phyloP scores from a whole-genome alignment of 495 filamentous ascomycete genomes.

The Mytilinidion resinicola region DNA sequence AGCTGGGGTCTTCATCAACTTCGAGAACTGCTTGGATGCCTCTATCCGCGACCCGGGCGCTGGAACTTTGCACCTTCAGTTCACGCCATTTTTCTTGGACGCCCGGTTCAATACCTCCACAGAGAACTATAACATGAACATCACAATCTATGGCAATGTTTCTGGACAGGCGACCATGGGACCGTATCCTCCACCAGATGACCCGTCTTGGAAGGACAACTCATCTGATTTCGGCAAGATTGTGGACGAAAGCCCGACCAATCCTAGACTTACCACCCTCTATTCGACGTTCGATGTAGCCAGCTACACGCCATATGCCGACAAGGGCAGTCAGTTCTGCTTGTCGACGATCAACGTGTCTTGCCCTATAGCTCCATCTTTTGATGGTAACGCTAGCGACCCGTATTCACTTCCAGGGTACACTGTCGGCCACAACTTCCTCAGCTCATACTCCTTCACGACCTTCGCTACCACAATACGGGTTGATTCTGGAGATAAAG shows the following conservation, averaged over 20 bases:
- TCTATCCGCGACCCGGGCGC: conserved; percentile 49
- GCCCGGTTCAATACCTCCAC: conserved; percentile 62
- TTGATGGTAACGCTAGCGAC: conserved; percentile 50
- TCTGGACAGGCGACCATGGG: conserved; percentile 52
- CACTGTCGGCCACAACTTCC: conserved; percentile 67
- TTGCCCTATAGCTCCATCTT: conserved; percentile 73
- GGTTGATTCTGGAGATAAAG: conserved; percentile 65
- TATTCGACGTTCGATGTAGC: conserved; percentile 61
- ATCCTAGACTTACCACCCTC: conserved; percentile 63
- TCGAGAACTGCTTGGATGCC: conserved; percentile 74
- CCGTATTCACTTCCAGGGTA: conserved; percentile 59
- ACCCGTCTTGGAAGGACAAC: conserved; percentile 48
- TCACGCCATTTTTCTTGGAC: conserved; percentile 63
- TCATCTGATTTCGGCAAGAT: conserved; percentile 72
- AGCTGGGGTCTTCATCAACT: conserved; percentile 59
- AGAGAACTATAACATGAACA: conserved; percentile 58
- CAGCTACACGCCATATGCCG: conserved; percentile 60
- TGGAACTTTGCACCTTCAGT: conserved; percentile 58
- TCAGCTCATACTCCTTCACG: conserved; percentile 75
- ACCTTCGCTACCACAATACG: conserved; percentile 65
- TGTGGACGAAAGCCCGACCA: conserved; percentile 45
- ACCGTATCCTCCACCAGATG: conserved; percentile 44
- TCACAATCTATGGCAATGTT: conserved; percentile 90
- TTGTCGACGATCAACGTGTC: conserved; percentile 49
- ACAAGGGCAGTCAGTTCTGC: conserved; percentile 55